Base-by-base conservation (phyloP, 495 filamentous ascomycete species). In the Echria macrotheca region DNA sequence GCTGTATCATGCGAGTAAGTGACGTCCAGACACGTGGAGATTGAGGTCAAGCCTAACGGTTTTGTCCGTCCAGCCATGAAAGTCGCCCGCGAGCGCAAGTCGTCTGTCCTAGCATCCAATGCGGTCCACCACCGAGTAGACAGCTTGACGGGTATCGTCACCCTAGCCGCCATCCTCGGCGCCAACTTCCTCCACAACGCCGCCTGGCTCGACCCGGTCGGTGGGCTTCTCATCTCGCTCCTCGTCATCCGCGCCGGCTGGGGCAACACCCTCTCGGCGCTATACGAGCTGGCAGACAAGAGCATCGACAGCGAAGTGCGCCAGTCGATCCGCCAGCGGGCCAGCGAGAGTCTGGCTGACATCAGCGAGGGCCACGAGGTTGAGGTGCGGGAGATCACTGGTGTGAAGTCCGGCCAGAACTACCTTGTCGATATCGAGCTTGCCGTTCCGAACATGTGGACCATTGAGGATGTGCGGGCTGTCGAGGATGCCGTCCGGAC, bases 101-200 rank as follows among this genome's bases (percentile, higher is more conserved):
- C 89, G 2, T 91, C 89, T 12, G 90, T 98, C 44, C 82, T 98
- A n/a, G 89, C 91, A 17, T 95, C 89, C 40, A 98, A 98, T 64
- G 93, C 93, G 3, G 76, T 95, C 53, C 93, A 98, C 68, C 93
- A 98, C 73, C 87, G 93, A 40, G 83, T 98, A 60, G 93, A 98
- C 65, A 95, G 87, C 41, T 77, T 96, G 18, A 97, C 93, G 0
- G 88, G 89, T 40, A 85, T 98, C 54, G 93, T 96, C 42, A 93
- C 93, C 9, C 75, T 98, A 11, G 67, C 83, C 40, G 89, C 86
- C 14, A 95, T 98, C 59, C 79, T 85, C 22, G 91, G 89, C 24
- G 87, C 87, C n/a, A 91, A 95, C 64, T 66, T 95, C 40, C 78
- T 96, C 29, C 70, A 80, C 21, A 82, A 91, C 55, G 87, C 89